These are phyloP conservation scores for Boletus rex-veris DNA, from an alignment of 768 basidiomycete genomes.

Conservation along the genomic window DNA sequence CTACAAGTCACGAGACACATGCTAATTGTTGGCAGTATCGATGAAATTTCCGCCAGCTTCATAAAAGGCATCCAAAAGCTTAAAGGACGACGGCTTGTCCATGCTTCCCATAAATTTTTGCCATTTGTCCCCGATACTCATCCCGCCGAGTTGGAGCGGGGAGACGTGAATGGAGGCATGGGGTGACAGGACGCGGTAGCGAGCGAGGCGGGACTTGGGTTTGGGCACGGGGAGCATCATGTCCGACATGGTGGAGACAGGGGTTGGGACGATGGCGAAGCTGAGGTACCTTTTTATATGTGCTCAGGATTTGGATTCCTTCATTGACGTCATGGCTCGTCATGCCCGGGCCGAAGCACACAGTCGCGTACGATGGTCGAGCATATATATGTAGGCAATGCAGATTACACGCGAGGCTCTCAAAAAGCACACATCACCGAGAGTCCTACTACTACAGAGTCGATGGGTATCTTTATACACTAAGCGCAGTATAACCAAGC, in stretches of 20 bases:
- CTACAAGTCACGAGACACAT: not conserved
- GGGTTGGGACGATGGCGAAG: not conserved
- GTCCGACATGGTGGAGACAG: conserved; percentile 1
- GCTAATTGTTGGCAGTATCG: conserved; percentile 48
- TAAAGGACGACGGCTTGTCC: conserved; percentile 41
- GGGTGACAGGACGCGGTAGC: conserved; percentile 38
- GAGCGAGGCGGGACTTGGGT: conserved; percentile 32
- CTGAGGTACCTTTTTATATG: too few relatives aligned
- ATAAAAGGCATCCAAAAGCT: conserved; percentile 44
- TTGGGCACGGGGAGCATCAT: conserved; percentile 19
- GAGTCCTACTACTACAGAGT: too few relatives aligned
- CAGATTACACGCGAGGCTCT: too few relatives aligned
- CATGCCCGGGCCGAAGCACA: too few relatives aligned
- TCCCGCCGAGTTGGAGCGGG: conserved; percentile 44
- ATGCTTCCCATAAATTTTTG: conserved; percentile 33
- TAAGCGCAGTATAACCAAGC: too few relatives aligned
- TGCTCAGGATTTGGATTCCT: too few relatives aligned
- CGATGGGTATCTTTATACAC: too few relatives aligned
- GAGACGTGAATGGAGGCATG: conserved; percentile 45
- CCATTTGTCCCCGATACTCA: conserved; percentile 46
- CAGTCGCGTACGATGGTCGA: too few relatives aligned
- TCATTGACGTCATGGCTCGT: not conserved
- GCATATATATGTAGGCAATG: too few relatives aligned
- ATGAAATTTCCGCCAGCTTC: conserved; percentile 49
- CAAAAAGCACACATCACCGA: too few relatives aligned